Percentiles rank a stretch among this genome's conserved stretches.
These are phyloP conservation scores for Suillus hirtellus DNA, from an alignment of 768 basidiomycete genomes.

Conservation along the genomic window DNA sequence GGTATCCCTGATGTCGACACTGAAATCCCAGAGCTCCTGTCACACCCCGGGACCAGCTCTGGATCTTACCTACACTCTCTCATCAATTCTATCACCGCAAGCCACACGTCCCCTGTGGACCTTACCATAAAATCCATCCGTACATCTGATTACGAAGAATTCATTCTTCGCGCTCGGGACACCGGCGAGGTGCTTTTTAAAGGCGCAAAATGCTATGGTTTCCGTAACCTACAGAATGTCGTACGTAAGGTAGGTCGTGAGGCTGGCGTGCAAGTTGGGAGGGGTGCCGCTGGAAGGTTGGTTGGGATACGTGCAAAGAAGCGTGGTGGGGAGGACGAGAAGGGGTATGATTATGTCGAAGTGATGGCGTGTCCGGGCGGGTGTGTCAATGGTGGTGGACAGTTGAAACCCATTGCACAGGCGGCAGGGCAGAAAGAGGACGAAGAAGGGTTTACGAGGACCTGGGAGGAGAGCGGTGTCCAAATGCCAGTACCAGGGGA, in stretches of 20 bases:
- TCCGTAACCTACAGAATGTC: constrained; percentile 95
- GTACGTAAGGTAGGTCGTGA: constrained; percentile 92
- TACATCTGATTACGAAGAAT: constrained; percentile 78
- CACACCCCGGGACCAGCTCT: constrained; percentile 83
- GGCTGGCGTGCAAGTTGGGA: constrained; percentile 68
- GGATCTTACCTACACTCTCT: constrained; percentile 90
- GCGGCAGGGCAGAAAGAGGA: constrained; percentile 33
- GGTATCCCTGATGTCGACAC: constrained; percentile 25
- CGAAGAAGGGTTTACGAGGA: constrained; percentile 65
- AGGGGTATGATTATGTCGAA: constrained; percentile 86
- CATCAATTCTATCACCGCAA: constrained; percentile 51
- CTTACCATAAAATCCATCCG: constrained; percentile 62
- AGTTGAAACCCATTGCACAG: constrained; percentile 34
- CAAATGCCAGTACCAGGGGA: constrained; percentile 23
- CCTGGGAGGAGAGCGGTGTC: constrained; percentile 62
- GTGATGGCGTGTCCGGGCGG: constrained; percentile 99
- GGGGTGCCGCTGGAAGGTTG: constrained; percentile 61
- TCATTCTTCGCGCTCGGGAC: constrained; percentile 46
- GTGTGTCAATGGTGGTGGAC: constrained; percentile 97
- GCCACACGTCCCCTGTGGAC: constrained; percentile 45
- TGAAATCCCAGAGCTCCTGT: constrained; percentile 68
- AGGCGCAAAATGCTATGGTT: constrained; percentile 96
- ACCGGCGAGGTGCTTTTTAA: constrained; percentile 75
- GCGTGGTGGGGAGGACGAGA: constrained; percentile 38
- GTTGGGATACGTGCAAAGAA: constrained; percentile 35